Evolutionary conservation across 345 rosid species (phyloP), one percentile per base, ranked within the genome.

Genomic region (Rubroshorea leprosula): DNA sequence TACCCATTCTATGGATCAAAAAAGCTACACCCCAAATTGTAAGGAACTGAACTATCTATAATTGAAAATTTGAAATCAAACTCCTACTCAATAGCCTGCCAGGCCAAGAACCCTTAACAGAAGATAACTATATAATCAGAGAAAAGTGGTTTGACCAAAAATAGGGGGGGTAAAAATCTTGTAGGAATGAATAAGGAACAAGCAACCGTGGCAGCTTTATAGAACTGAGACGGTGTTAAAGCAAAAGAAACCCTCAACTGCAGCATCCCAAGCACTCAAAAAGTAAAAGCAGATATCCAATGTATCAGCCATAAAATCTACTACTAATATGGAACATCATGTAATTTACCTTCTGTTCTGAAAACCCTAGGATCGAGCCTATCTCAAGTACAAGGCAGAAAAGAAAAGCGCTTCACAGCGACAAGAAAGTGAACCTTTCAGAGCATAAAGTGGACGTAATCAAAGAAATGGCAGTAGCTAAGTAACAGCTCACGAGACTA

Each of bases 371-470:
- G 73, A 82, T 70, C 65, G 68, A 75, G 62, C 65, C 71, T 64
- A 69, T 35, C 71, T 68, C 73, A 59, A 76, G 72, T 76, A 57
- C 15, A 51, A 74, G 67, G 72, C 73, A 68, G 67, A 65, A 73
- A 49, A 54, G 75, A 58, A 80, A 77, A 78, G 69, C 76, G 70
- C 72, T 61, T 70, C 75, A 35, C 49, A 50, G 62, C 75, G 81
- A 82, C 83, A 80, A 64, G 84, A 91, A 84, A 84, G 90, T 78
- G 90, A 84, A 68, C 74, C 89, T 91, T 88, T 87, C 85, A 83
- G 91, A 80, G 89, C 79, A 90, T 87, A 90, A 85, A 90, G 94
- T 74, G 66, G 68, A 60, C 69, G 18, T 16, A 48, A 62, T 74
- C 73, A 78, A 81, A 74, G 76, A 27, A 45, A 81, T 62, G 73